Evolutionary conservation across 495 filamentous ascomycete genomes (phyloP).

Genomic region (Glarea lozoyensis): DNA sequence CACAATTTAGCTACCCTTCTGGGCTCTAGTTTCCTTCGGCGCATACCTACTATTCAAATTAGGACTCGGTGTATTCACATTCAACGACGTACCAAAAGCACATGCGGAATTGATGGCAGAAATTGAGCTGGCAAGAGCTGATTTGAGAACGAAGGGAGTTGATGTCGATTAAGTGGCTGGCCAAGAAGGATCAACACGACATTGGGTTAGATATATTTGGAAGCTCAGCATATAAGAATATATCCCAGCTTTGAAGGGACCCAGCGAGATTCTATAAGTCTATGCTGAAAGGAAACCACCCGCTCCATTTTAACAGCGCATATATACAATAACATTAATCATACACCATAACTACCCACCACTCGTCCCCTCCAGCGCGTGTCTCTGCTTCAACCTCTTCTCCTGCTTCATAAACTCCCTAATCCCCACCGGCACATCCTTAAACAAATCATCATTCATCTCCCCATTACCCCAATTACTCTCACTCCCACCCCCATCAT

Average conservation of each 20-base stretch:
- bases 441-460: slow-evolving; percentile 50
- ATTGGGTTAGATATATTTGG: no score
- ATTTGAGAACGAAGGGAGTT: slow-evolving; percentile 59
- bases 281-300: no score
- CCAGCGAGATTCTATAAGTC: no score
- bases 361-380: slow-evolving; percentile 29
- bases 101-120: slow-evolving; percentile 81
- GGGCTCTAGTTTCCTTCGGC: slow-evolving; percentile 84
- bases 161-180: slow-evolving; percentile 50
- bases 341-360: slow-evolving; percentile 1
- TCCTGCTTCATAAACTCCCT: slow-evolving; percentile 96
- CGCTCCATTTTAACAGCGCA: neutral
- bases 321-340: neutral
- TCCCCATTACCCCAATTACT: slow-evolving; percentile 51
- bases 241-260: no score
- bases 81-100: slow-evolving; percentile 91
- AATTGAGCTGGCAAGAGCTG: slow-evolving; percentile 60
- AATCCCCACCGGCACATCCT: slow-evolving; percentile 83
- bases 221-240: no score
- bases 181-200: no score
- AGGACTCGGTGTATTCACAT: slow-evolving; percentile 85
- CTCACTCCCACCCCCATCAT: slow-evolving; percentile 69
- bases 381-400: slow-evolving; percentile 78
- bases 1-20: slow-evolving; percentile 81
- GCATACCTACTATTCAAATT: slow-evolving; percentile 88